A percentile compares a stretch with the other conserved stretches of the same genome.
Conservation (phyloP, 345 rosid genomes). For the Clausena lansium region DNA sequence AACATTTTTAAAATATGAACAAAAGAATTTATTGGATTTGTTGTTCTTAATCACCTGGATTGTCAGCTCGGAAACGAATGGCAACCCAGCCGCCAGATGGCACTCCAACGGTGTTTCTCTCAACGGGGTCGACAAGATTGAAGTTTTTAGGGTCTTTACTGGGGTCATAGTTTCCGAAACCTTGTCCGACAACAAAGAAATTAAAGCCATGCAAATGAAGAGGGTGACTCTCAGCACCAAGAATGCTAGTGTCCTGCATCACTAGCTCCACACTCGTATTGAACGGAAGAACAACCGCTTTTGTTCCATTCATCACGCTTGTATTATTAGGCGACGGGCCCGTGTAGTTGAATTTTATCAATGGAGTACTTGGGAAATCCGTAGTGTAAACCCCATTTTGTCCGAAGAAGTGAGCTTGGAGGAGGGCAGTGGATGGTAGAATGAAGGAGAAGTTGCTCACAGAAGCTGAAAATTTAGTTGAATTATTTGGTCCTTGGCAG, state of each 20-base stretch:
- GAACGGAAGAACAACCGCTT: conserved; percentile 13
- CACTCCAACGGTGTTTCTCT: conserved; percentile 25
- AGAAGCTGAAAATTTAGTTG: conserved; percentile 12
- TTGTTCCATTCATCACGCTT: conserved; percentile 22
- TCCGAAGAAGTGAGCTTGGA: conserved; percentile 18
- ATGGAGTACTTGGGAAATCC: conserved; percentile 25
- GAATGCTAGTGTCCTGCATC: conserved; percentile 27
- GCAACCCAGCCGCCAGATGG: conserved; percentile 28
- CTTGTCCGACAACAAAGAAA: conserved; percentile 27
- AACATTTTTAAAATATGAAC: no score
- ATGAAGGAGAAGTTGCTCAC: conserved; percentile 14
- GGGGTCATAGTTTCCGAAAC: conserved; percentile 27
- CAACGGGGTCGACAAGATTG: conserved; percentile 27
- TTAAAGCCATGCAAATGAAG: conserved; percentile 28
- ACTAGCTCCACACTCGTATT: conserved; percentile 24
- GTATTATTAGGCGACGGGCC: conserved; percentile 24
- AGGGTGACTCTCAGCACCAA: conserved; percentile 27
- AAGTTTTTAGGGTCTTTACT: conserved; percentile 24
- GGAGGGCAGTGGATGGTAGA: conserved; percentile 19
- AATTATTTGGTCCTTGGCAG: conserved; percentile 18
- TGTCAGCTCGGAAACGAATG: conserved; percentile 28
- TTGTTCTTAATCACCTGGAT: conserved; percentile 26
- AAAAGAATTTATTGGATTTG: background rate
- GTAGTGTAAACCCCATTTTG: conserved; percentile 30
- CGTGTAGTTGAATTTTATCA: conserved; percentile 23